Conservation (phyloP, 306 rosid species). For the Ormosia semicastrata region DNA sequence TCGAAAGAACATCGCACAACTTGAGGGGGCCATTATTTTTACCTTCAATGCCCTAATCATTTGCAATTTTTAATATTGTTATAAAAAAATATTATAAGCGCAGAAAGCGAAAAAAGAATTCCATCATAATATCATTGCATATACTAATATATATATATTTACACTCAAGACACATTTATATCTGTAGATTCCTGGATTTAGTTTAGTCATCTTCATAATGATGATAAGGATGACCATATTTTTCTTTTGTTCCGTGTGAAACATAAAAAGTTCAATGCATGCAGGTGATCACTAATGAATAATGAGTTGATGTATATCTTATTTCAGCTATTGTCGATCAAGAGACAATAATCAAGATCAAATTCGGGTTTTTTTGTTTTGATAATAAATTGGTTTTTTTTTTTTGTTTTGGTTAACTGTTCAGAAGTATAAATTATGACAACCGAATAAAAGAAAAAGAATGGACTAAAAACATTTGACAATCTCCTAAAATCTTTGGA, state of each 20-base stretch:
- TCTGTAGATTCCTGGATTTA: background rate
- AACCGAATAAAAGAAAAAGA: background rate
- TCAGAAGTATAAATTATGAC: background rate
- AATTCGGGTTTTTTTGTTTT: background rate
- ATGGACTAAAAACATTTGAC: background rate
- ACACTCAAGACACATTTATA: background rate
- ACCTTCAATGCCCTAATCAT: conserved; percentile 32
- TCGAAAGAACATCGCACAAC: conserved; percentile 25
- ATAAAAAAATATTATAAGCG: background rate
- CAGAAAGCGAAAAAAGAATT: conserved; percentile 1
- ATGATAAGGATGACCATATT: background rate
- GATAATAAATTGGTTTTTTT: too few relatives aligned
- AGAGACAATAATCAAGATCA: background rate
- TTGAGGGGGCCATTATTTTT: conserved; percentile 30
- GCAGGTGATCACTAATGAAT: background rate
- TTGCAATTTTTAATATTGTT: conserved; percentile 14
- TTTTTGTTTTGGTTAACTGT: too few relatives aligned
- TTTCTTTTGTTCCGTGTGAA: background rate
- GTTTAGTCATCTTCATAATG: conserved; percentile 12
- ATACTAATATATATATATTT: background rate
- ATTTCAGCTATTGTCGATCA: background rate
- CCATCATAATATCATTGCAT: background rate
- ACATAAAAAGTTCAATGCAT: background rate
- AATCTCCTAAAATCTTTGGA: conserved; percentile 5
- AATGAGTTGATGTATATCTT: background rate